phyloP scores from a whole-genome alignment of 2,329 filamentous ascomycete species.

The Fusarium luffae region DNA sequence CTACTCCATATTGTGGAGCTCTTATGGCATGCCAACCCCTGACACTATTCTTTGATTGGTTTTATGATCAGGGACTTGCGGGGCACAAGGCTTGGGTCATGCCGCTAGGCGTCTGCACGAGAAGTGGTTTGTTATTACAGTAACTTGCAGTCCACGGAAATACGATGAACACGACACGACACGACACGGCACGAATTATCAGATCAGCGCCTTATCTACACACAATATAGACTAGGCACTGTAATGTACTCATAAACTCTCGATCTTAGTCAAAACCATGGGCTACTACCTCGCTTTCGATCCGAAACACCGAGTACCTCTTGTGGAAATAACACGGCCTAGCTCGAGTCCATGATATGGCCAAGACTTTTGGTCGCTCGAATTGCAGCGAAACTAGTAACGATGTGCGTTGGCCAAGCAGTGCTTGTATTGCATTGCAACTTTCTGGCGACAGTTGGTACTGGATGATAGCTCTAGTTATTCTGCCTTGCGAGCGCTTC shows the following conservation, averaged over 20 bases:
- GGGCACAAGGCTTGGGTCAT: constrained; percentile 29
- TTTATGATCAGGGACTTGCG: not conserved
- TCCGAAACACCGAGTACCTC: not conserved
- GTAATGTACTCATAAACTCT: not conserved
- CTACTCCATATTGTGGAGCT: constrained; percentile 19
- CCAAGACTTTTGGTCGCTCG: constrained; percentile 31
- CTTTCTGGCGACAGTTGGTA: not conserved
- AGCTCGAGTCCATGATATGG: constrained; percentile 26
- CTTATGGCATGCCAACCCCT: constrained; percentile 17
- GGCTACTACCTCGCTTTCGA: not conserved
- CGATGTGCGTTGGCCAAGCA: constrained; percentile 26
- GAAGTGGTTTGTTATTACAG: not conserved
- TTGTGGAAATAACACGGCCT: constrained; percentile 11
- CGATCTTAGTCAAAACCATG: not conserved
- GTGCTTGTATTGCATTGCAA: not conserved
- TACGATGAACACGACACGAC: constrained; percentile 28
- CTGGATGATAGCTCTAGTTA: not conserved
- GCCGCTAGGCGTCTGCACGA: constrained; percentile 17
- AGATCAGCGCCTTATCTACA: not conserved
- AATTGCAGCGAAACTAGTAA: constrained; percentile 14
- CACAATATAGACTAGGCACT: not conserved
- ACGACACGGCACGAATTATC: constrained; percentile 15
- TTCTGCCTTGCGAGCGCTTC: constrained; percentile 9
- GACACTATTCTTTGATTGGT: constrained; percentile 9
- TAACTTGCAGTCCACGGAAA: constrained; percentile 2